These are phyloP conservation scores for Rhizoclosmatium globosum DNA, from an alignment of 192 early-diverging fungal genomes.

Conservation along the genomic window DNA sequence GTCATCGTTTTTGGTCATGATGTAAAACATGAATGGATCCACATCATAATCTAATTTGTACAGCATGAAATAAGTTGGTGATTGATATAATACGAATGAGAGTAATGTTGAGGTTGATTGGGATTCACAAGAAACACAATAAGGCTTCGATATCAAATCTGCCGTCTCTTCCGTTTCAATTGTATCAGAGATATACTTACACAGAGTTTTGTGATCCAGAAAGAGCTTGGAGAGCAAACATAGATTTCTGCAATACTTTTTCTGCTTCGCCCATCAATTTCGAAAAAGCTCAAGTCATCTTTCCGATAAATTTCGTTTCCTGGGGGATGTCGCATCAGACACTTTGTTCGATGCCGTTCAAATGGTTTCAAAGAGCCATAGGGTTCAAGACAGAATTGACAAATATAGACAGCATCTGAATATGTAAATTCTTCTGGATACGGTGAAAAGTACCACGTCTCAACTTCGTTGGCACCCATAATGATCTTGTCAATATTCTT, in stretches of 20 bases:
- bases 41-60: constrained; percentile 83
- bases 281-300: constrained; percentile 93
- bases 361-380: constrained; percentile 79
- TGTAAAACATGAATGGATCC: constrained; percentile 97
- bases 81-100: background rate
- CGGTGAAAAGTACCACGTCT: constrained; percentile 99
- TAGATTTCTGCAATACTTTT: constrained; percentile 93
- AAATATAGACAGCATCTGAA: constrained; percentile 84
- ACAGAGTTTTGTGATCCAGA: constrained; percentile 97
- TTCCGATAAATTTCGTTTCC: constrained; percentile 98
- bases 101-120: too few species aligned
- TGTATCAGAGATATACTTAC: background rate
- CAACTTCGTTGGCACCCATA: constrained; percentile 91
- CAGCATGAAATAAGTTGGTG: background rate
- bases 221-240: constrained; percentile 97
- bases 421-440: constrained; percentile 91
- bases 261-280: constrained; percentile 96
- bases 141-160: too few species aligned
- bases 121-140: too few species aligned
- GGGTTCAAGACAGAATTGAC: constrained; percentile 94
- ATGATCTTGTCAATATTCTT: constrained; percentile 95
- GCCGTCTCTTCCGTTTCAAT: background rate
- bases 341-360: constrained; percentile 84
- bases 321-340: constrained; percentile 93
- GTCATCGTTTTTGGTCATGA: constrained; percentile 89